phyloP scores from a whole-genome alignment of 768 basidiomycete genomes.

The Suillus placidus region DNA sequence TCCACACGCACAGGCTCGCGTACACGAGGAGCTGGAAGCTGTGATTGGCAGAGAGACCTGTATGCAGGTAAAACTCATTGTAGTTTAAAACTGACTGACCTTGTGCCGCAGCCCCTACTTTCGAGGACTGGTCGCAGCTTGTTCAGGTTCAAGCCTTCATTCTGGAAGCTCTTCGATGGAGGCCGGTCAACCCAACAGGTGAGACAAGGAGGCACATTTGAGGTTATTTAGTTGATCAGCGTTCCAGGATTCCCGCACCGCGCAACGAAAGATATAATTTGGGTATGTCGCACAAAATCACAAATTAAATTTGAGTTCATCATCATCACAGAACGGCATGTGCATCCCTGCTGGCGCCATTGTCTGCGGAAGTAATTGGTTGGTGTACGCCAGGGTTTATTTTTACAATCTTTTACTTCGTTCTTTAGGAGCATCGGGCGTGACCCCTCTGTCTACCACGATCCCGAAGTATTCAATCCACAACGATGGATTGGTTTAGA shows the following conservation, averaged over 20 bases:
- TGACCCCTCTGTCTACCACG: conserved; percentile 51
- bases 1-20: conserved; percentile 36
- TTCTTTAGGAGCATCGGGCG: conserved; percentile 45
- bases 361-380: conserved; percentile 37
- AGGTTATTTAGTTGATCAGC: background rate
- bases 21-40: conserved; percentile 41
- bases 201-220: background rate
- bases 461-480: conserved; percentile 58
- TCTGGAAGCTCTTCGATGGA: conserved; percentile 42
- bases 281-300: conserved; percentile 19
- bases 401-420: background rate
- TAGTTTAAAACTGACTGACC: background rate
- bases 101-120: conserved; percentile 39
- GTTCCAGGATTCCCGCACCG: conserved; percentile 25
- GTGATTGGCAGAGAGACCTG: conserved; percentile 39
- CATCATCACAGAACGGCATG: conserved; percentile 33
- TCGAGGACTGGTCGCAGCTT: conserved; percentile 36
- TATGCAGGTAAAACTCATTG: conserved; percentile 16
- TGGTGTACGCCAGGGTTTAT: background rate
- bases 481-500: conserved; percentile 53
- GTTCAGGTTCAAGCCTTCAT: conserved; percentile 42
- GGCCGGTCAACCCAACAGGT: conserved; percentile 39
- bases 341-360: conserved; percentile 38
- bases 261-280: conserved; percentile 29
- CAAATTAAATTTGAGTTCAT: background rate